A percentile compares a stretch with the other conserved stretches of the same genome.
Evolutionary conservation across 257 asterid genomes (phyloP).

Genomic region (Penstemon barbatus): DNA sequence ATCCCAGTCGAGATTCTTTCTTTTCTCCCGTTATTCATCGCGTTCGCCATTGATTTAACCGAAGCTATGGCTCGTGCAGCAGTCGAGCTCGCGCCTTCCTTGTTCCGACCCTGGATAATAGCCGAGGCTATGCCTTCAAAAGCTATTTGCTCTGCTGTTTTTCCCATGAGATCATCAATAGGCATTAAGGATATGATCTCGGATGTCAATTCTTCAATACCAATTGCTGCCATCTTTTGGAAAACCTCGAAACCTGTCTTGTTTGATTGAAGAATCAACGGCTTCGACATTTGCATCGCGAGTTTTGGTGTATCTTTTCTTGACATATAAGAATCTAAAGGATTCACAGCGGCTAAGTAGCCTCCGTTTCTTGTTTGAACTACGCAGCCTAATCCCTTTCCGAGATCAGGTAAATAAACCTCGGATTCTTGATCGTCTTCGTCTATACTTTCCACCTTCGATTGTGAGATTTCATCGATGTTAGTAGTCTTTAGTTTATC

Average conservation of each 20-base stretch:
- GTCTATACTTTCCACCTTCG: background rate
- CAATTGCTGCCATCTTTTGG: conserved; percentile 68
- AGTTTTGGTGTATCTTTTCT: conserved; percentile 71
- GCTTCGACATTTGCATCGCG: conserved; percentile 83
- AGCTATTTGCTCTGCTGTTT: conserved; percentile 90
- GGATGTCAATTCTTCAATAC: conserved; percentile 62
- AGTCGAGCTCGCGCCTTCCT: conserved; percentile 81
- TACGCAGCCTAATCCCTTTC: conserved; percentile 81
- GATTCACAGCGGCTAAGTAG: conserved; percentile 76
- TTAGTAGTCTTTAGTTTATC: conserved; percentile 20
- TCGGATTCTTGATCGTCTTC: conserved; percentile 38
- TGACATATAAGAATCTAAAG: conserved; percentile 43
- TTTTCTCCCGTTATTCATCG: conserved; percentile 59
- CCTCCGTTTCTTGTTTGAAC: conserved; percentile 92
- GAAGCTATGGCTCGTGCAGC: conserved; percentile 74
- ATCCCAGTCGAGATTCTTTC: conserved; percentile 75
- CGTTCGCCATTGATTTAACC: conserved; percentile 69
- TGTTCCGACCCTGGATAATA: conserved; percentile 73
- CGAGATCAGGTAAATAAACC: conserved; percentile 69
- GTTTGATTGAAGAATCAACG: conserved; percentile 50
- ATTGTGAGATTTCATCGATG: conserved; percentile 24
- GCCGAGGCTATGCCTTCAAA: conserved; percentile 94
- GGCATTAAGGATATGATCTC: conserved; percentile 65
- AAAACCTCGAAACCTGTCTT: conserved; percentile 64
- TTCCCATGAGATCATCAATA: conserved; percentile 77